These are phyloP conservation scores for Kockovaella imperatae DNA, from an alignment of 768 basidiomycete genomes.

Conservation along the genomic window DNA sequence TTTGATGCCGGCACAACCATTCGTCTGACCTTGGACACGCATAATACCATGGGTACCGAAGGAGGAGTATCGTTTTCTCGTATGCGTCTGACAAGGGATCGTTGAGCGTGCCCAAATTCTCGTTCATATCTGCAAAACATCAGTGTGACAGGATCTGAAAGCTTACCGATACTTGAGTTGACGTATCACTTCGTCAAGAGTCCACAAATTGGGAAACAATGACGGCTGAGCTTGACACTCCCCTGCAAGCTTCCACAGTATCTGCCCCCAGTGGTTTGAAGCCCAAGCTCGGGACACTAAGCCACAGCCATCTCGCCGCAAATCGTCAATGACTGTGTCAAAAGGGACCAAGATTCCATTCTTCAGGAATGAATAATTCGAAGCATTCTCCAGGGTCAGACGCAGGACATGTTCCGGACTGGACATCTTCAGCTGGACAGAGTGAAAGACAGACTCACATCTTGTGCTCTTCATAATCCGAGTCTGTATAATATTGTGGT, in stretches of 20 bases:
- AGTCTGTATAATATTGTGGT: slow-evolving; percentile 21
- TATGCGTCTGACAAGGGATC: slow-evolving; percentile 73
- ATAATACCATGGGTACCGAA: slow-evolving; percentile 72
- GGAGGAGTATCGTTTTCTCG: slow-evolving; percentile 75
- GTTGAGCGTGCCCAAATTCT: slow-evolving; percentile 66
- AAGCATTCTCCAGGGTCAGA: slow-evolving; percentile 22
- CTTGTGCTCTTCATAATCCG: slow-evolving; percentile 20
- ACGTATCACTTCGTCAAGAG: slow-evolving; percentile 67
- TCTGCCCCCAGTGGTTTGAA: slow-evolving; percentile 78
- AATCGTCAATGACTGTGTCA: slow-evolving; percentile 11
- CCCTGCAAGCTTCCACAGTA: slow-evolving; percentile 92
- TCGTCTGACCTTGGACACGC: slow-evolving; percentile 59
- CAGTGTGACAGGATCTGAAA: slow-evolving; percentile 2
- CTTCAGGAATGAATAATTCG: slow-evolving; percentile 24
- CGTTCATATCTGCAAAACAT: slow-evolving; percentile 67
- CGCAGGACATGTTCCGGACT: slow-evolving; percentile 34
- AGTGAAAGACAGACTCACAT: slow-evolving; percentile 19
- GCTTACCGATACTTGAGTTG: slow-evolving; percentile 79
- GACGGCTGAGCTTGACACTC: slow-evolving; percentile 68
- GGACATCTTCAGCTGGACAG: not conserved
- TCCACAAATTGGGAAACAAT: slow-evolving; percentile 60
- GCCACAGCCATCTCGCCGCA: slow-evolving; percentile 48
- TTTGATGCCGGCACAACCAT: slow-evolving; percentile 17
- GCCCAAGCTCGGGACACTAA: slow-evolving; percentile 75
- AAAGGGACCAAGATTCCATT: slow-evolving; percentile 10